Conservation (phyloP, 768 basidiomycete species). For the Trametes elegans region DNA sequence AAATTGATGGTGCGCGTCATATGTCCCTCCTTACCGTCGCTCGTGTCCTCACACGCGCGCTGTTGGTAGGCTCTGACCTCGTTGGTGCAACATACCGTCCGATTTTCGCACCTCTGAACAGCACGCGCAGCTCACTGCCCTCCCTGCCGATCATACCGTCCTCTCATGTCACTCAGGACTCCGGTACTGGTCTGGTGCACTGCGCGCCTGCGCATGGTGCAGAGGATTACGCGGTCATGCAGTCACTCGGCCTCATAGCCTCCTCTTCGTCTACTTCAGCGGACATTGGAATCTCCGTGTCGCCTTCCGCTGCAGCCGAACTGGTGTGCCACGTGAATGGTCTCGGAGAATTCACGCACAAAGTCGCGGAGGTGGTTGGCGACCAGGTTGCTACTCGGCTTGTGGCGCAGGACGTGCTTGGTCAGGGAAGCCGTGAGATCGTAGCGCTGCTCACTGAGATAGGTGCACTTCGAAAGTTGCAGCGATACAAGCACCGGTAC, state of each 20-base stretch:
- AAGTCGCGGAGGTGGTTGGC: conserved; percentile 59
- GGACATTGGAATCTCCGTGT: not conserved
- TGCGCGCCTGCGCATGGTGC: conserved; percentile 93
- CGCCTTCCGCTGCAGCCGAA: conserved; percentile 30
- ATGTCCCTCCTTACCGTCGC: not conserved
- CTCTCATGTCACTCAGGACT: conserved; percentile 74
- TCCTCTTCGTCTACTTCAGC: conserved; percentile 14
- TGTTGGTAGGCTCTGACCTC: conserved; percentile 45
- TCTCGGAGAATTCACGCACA: conserved; percentile 65
- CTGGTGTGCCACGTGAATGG: conserved; percentile 82
- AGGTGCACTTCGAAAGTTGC: conserved; percentile 59
- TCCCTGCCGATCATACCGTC: conserved; percentile 55
- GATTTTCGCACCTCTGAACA: conserved; percentile 43
- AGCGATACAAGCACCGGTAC: conserved; percentile 81
- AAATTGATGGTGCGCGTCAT: conserved; percentile 41
- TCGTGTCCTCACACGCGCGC: not conserved
- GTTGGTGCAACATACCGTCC: conserved; percentile 58
- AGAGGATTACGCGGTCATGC: conserved; percentile 86
- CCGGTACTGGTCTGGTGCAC: conserved; percentile 96
- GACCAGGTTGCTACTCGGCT: conserved; percentile 43
- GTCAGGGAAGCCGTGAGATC: conserved; percentile 66
- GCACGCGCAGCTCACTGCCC: conserved; percentile 24
- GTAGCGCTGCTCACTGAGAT: conserved; percentile 57
- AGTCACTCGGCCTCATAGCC: conserved; percentile 48
- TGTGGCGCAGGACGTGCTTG: conserved; percentile 69